Conservation (phyloP, 2,329 filamentous ascomycete species). For the Aspergillus costaricaensis region DNA sequence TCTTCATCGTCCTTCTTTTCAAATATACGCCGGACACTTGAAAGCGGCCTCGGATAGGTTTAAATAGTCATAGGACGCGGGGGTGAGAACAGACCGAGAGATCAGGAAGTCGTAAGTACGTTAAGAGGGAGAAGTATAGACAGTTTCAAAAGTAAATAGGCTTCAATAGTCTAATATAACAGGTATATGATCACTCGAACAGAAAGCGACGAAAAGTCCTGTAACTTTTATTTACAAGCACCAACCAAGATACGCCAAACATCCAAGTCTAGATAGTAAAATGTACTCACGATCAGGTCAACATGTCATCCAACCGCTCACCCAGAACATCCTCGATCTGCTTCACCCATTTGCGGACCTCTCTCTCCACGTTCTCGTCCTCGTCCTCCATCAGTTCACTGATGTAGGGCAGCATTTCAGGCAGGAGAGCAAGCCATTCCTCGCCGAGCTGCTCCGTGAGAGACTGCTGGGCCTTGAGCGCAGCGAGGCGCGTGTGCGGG, state of each 20-base stretch:
- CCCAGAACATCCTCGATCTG: conserved; percentile 87
- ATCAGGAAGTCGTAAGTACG: too few relatives aligned
- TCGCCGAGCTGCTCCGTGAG: conserved; percentile 81
- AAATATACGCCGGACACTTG: too few relatives aligned
- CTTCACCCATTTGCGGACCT: conserved; percentile 86
- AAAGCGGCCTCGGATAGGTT: too few relatives aligned
- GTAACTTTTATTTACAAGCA: conserved; percentile 4
- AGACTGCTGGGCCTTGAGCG: conserved; percentile 77
- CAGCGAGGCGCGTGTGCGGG: conserved; percentile 72
- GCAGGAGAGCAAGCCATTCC: conserved; percentile 87
- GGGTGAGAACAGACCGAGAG: too few relatives aligned
- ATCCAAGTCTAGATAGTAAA: background rate
- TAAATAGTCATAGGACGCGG: too few relatives aligned
- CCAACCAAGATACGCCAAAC: background rate
- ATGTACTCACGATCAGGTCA: conserved; percentile 60
- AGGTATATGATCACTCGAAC: background rate
- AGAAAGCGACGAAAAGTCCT: background rate
- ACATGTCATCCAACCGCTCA: conserved; percentile 88
- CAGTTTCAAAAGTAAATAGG: background rate
- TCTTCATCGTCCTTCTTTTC: too few relatives aligned
- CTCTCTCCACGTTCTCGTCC: conserved; percentile 86
- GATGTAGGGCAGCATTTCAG: conserved; percentile 95
- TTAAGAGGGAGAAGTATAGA: too few relatives aligned
- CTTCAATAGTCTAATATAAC: background rate
- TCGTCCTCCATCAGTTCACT: conserved; percentile 96